Evolutionary conservation across 78 protist genomes (phyloP).

Genomic region (Monocercomonoides exilis): DNA sequence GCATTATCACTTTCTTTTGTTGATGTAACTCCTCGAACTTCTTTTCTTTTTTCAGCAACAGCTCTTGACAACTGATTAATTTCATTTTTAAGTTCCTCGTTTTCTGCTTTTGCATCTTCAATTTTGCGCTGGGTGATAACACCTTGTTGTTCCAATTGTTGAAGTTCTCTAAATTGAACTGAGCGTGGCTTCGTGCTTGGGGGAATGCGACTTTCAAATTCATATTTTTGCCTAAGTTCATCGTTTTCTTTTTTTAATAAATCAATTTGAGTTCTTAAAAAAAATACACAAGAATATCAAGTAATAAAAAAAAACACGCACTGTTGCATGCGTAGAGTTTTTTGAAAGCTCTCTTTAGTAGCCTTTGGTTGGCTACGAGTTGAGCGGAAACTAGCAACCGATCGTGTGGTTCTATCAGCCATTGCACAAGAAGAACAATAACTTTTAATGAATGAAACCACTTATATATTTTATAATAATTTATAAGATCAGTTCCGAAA

Average conservation of each 20-base stretch:
- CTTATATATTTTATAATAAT: no score
- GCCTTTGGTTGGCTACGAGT: no score
- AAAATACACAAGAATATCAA: neutral
- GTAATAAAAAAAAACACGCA: neutral
- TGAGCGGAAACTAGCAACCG: no score
- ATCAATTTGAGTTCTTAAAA: neutral
- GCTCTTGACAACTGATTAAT: neutral
- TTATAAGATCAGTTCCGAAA: no score
- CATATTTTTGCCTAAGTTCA: neutral
- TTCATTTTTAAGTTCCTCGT: neutral
- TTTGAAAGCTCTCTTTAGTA: neutral
- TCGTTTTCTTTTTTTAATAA: neutral
- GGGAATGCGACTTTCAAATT: neutral
- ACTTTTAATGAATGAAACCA: no score
- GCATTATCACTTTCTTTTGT: neutral
- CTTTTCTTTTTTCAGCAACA: slow-evolving; percentile 15
- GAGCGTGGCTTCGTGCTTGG: neutral
- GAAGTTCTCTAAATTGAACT: neutral
- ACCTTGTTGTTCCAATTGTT: neutral
- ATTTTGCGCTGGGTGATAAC: neutral
- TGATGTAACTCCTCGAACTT: slow-evolving; percentile 46
- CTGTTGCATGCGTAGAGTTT: slow-evolving; percentile 4
- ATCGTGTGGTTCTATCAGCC: no score
- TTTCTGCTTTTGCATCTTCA: neutral
- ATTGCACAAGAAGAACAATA: no score